Conservation (phyloP, 1,284 basidiomycete genomes). For the Trichosporon coremiiforme region DNA sequence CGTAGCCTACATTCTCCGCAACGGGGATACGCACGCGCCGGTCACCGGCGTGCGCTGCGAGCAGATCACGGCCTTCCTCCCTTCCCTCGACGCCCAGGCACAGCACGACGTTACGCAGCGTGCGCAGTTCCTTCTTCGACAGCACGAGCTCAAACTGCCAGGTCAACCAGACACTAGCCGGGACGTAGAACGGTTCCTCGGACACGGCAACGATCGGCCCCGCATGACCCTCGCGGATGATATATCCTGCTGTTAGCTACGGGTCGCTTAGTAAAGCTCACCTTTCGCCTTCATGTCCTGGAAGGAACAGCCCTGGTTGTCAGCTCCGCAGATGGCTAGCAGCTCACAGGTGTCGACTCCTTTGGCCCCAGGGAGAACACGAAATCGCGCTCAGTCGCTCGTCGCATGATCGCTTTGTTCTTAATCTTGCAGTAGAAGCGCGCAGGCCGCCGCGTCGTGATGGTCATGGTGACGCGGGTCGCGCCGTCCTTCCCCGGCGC, state of each 20-base stretch:
- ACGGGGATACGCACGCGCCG: constrained; percentile 16
- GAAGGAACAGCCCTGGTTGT: constrained; percentile 23
- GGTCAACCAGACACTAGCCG: constrained; percentile 30
- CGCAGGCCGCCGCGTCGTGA: constrained; percentile 31
- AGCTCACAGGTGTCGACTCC: constrained; percentile 24
- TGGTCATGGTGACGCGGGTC: constrained; percentile 26
- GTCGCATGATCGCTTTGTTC: constrained; percentile 16
- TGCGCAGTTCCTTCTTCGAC: not conserved
- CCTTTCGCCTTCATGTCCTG: constrained; percentile 30
- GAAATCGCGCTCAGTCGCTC: constrained; percentile 37
- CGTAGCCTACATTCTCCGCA: not conserved
- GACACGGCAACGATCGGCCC: constrained; percentile 29
- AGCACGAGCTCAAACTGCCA: constrained; percentile 32
- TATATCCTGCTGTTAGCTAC: constrained; percentile 23
- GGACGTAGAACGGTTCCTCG: constrained; percentile 22
- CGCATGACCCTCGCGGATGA: constrained; percentile 34
- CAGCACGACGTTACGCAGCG: constrained; percentile 20
- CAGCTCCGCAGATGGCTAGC: not conserved
- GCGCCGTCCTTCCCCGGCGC: constrained; percentile 1
- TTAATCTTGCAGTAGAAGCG: constrained; percentile 28
- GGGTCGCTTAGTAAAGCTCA: not conserved
- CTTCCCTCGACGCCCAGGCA: constrained; percentile 17
- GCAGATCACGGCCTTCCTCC: constrained; percentile 25
- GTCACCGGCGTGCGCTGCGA: not conserved
- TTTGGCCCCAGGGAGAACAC: constrained; percentile 25